phyloP scores from a whole-genome alignment of 2,329 filamentous ascomycete species.

The Neopestalotiopsis sp. region DNA sequence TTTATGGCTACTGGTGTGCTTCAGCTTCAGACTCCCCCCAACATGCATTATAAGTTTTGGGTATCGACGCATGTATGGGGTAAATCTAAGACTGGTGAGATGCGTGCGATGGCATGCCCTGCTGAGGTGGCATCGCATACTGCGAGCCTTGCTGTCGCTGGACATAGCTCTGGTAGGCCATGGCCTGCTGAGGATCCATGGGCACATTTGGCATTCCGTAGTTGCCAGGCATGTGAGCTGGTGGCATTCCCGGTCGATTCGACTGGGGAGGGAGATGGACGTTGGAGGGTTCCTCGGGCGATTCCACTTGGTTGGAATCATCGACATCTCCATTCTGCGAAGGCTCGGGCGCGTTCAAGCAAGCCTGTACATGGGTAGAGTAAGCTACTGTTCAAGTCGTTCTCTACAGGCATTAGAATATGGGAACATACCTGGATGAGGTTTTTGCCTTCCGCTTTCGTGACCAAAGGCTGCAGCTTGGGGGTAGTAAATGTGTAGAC shows the following conservation, averaged over 20 bases:
- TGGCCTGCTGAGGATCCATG: constrained; percentile 77
- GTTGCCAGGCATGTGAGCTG: constrained; percentile 67
- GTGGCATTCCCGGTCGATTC: constrained; percentile 69
- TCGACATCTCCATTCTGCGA: constrained; percentile 80
- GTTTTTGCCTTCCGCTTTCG: constrained; percentile 98
- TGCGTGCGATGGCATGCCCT: constrained; percentile 81
- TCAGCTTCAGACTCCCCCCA: too few relatives aligned
- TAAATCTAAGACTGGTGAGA: constrained; percentile 72
- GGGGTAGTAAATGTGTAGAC: constrained; percentile 99
- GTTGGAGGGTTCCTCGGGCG: constrained; percentile 85
- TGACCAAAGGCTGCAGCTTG: constrained; percentile 96
- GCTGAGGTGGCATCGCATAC: constrained; percentile 79
- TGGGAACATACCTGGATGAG: constrained; percentile 79
- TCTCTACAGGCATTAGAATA: background rate
- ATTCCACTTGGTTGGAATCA: constrained; percentile 78
- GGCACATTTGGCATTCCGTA: constrained; percentile 67
- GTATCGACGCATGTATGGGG: constrained; percentile 46
- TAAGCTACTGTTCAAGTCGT: constrained; percentile 13
- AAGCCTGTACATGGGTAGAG: constrained; percentile 66
- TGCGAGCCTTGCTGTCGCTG: constrained; percentile 70
- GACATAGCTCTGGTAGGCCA: constrained; percentile 85
- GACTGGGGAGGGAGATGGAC: constrained; percentile 74
- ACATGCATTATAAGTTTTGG: constrained; percentile 63
- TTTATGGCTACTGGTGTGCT: constrained; percentile 35
- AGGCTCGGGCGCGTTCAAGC: constrained; percentile 94